Percentiles rank a stretch among this genome's conserved stretches.
Conservation (phyloP, 169 alveolate species). For the Babesia sp. region DNA sequence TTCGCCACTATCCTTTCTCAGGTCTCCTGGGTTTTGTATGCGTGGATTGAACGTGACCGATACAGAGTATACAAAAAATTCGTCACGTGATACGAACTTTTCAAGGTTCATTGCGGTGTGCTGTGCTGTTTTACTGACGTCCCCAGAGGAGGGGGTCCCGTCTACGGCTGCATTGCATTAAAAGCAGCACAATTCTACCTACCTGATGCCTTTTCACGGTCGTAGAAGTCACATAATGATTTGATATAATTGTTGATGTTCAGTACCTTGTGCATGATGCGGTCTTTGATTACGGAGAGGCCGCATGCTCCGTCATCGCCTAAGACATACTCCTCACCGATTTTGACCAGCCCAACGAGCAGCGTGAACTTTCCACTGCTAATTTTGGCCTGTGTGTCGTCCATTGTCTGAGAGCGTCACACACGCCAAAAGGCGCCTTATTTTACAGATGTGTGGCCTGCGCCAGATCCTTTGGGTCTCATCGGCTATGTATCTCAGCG, state of each 20-base stretch:
- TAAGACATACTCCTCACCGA: slow-evolving; percentile 35
- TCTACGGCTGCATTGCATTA: slow-evolving; percentile 5
- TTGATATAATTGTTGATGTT: slow-evolving; percentile 61
- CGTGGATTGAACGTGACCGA: slow-evolving; percentile 53
- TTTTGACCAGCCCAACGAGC: slow-evolving; percentile 52
- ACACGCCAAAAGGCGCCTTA: slow-evolving; percentile 2
- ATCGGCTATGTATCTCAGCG: not conserved
- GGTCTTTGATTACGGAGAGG: slow-evolving; percentile 49
- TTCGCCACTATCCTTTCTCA: slow-evolving; percentile 28
- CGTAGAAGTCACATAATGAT: slow-evolving; percentile 54
- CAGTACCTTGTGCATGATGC: slow-evolving; percentile 60
- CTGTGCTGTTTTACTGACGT: slow-evolving; percentile 11
- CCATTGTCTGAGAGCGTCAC: slow-evolving; percentile 20
- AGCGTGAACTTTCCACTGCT: slow-evolving; percentile 59
- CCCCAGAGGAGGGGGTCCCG: slow-evolving; percentile 14
- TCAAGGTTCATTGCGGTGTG: slow-evolving; percentile 30
- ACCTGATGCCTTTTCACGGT: slow-evolving; percentile 28
- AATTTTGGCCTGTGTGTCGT: slow-evolving; percentile 1
- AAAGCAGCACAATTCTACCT: not conserved
- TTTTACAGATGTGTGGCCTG: slow-evolving; percentile 11
- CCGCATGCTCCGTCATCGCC: slow-evolving; percentile 29
- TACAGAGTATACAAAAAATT: slow-evolving; percentile 65
- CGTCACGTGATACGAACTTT: slow-evolving; percentile 51
- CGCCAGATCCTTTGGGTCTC: not conserved
- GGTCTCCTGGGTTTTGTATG: slow-evolving; percentile 11